Evolutionary conservation across 2,329 filamentous ascomycete genomes (phyloP).

Genomic region (Botrytis galanthina): DNA sequence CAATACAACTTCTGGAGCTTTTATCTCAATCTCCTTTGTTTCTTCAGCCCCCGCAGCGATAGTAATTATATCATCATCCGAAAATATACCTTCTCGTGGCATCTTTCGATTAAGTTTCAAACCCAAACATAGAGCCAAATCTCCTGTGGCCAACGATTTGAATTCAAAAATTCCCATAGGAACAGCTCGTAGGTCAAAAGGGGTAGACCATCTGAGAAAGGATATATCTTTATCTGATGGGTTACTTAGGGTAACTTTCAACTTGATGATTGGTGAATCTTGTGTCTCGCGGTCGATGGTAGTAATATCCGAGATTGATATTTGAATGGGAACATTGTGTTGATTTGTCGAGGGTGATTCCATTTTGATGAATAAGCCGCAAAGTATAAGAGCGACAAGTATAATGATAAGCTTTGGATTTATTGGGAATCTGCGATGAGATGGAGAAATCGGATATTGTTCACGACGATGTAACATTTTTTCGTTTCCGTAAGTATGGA

Average conservation of each 20-base stretch:
- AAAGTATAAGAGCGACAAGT: not conserved
- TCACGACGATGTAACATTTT: not conserved
- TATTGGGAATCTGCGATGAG: not conserved
- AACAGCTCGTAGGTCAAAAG: conserved; percentile 39
- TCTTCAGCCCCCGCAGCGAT: conserved; percentile 34
- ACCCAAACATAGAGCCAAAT: conserved; percentile 25
- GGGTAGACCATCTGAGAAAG: conserved; percentile 41
- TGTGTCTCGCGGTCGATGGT: not conserved
- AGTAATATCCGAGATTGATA: not conserved
- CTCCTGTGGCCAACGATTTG: conserved; percentile 24
- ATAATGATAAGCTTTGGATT: not conserved
- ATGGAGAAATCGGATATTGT: not conserved
- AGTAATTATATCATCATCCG: conserved; percentile 36
- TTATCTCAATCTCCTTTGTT: conserved; percentile 30
- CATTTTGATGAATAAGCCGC: conserved; percentile 2
- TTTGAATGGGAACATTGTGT: not conserved
- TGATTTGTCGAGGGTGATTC: not conserved
- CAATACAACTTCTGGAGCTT: conserved; percentile 35
- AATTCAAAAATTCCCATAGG: conserved; percentile 39
- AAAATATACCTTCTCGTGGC: conserved; percentile 33
- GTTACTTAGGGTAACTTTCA: conserved; percentile 32
- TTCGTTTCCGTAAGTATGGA: not conserved
- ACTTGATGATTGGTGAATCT: conserved; percentile 7
- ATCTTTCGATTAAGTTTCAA: conserved; percentile 36
- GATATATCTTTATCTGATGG: conserved; percentile 35